Evolutionary conservation across 2,329 filamentous ascomycete species (phyloP).

Genomic region (Alternaria ethzedia): DNA sequence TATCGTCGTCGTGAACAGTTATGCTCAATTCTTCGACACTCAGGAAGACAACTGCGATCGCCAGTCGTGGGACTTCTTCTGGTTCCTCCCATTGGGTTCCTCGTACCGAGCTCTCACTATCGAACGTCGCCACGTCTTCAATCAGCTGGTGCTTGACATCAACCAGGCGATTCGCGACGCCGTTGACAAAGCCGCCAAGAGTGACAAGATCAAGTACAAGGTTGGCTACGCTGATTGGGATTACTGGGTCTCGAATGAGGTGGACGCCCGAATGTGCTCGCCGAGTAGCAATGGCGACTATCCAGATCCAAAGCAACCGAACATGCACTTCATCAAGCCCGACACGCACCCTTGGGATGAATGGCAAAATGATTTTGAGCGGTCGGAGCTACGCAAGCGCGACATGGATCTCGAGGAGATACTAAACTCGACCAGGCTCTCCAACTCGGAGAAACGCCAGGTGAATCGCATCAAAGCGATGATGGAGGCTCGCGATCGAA

Average conservation of each 20-base stretch:
- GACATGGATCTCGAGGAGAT: neutral
- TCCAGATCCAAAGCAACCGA: neutral
- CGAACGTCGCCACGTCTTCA: slow-evolving; percentile 2
- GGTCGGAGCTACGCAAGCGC: slow-evolving; percentile 1
- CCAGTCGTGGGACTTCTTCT: neutral
- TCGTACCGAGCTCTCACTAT: slow-evolving; percentile 2
- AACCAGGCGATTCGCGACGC: neutral
- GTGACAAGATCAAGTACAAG: slow-evolving; percentile 2
- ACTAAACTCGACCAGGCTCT: neutral
- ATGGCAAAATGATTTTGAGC: neutral
- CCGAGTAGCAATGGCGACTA: slow-evolving; percentile 9
- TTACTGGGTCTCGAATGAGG: neutral
- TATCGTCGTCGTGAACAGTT: slow-evolving; percentile 3
- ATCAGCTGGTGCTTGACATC: slow-evolving; percentile 8
- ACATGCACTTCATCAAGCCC: slow-evolving; percentile 14
- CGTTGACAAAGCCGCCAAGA: neutral
- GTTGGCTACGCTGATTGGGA: slow-evolving; percentile 10
- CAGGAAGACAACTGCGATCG: slow-evolving; percentile 1
- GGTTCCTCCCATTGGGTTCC: slow-evolving; percentile 3
- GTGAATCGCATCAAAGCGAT: neutral
- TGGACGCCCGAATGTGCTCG: slow-evolving; percentile 6
- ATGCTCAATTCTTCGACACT: slow-evolving; percentile 1
- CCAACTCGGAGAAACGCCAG: neutral
- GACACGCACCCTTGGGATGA: slow-evolving; percentile 1
- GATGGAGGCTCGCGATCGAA: neutral